Evolutionary conservation across 2,329 filamentous ascomycete genomes (phyloP), one percentile per base, ranked within the genome.

Genomic region (Emmonsia crescens): DNA sequence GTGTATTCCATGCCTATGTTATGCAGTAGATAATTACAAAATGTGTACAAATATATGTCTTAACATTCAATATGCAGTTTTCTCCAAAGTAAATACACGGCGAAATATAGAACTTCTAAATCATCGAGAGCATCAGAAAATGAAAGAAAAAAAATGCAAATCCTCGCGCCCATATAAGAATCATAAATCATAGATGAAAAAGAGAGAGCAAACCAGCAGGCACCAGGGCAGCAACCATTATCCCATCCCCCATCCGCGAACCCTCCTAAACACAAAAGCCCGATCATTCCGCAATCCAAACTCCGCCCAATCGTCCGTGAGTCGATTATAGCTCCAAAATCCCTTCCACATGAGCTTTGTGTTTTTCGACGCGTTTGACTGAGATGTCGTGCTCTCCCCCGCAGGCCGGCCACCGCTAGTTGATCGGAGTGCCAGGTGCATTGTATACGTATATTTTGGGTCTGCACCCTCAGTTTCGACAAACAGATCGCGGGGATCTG

Each of bases 271-370:
- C 63, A 83, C 84, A 69, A 82, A 87, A 1, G 82, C 75, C 64
- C 79, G 76, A 72, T 86, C 83, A 68, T 87, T 84, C 70, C 81
- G 82, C 67, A 87, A 69, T 1, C 78, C 78, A 74, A 97, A 97
- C 75, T 89, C 88, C 3, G 82, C 89, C 89, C 89, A 94, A 74
- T 96, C 92, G 72, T 96, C 91, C 8, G 91, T 96, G 69, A 96
- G 74, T 67, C 84, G 83, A 72, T 97, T 96, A 72, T 95, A 93
- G 76, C 87, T 93, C 84, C 90, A 96, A 72, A 92, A 96, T 0
- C 89, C 88, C 68, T 88, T 88, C 93, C 94, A 99, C 0, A 80
- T 77, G 58, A 99, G 76, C 75, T 95, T 96, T 64, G 93, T 96
- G 70, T 95, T 96, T 71, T 85, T 85, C 0, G 85, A 79, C 1